Evolutionary conservation across 208 protist genomes (phyloP), one percentile per base, ranked within the genome.

Genomic region (Trypanosoma lewisi): DNA sequence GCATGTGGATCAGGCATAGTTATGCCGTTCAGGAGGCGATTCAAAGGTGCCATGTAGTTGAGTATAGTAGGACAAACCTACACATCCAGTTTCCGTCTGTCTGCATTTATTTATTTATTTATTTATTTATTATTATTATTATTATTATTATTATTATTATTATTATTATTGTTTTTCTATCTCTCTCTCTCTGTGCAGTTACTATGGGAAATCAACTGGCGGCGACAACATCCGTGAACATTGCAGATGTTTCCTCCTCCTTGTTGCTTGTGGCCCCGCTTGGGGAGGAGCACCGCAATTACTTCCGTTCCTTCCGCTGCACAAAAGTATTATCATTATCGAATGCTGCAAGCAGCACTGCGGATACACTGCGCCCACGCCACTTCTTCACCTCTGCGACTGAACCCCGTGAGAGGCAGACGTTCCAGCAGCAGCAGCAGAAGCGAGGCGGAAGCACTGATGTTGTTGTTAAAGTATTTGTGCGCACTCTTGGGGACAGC

Each of bases 121-220:
- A 16, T 69, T 21, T 27, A 28, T 2, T 11, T 59, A 55, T 48
- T 56, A n/a, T n/a, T n/a, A n/a, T n/a, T n/a, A n/a, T n/a, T n/a
- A n/a, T n/a, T n/a, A n/a, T n/a, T n/a, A n/a, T n/a, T n/a, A n/a
- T n/a, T n/a, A n/a, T n/a, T n/a, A n/a, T n/a, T n/a, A n/a, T n/a
- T n/a, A n/a, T n/a, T n/a, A n/a, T n/a, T 45, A 61, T 34, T 41
- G 14, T 41, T 41, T 41, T 16, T 41, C 14, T 41, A 41, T 41
- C 14, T 41, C n/a, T n/a, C n/a, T n/a, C n/a, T n/a, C n/a, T n/a
- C n/a, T n/a, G n/a, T n/a, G n/a, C n/a, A n/a, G 48, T 1, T 16
- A 42, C 19, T 17, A 91, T 94, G 87, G 87, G 87, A 34, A 94
- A 94, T 48, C 87, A 94, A 42, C 82, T 94, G 14, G 71, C 80